Conservation (phyloP, 306 rosid species). For the Delonix regia region DNA sequence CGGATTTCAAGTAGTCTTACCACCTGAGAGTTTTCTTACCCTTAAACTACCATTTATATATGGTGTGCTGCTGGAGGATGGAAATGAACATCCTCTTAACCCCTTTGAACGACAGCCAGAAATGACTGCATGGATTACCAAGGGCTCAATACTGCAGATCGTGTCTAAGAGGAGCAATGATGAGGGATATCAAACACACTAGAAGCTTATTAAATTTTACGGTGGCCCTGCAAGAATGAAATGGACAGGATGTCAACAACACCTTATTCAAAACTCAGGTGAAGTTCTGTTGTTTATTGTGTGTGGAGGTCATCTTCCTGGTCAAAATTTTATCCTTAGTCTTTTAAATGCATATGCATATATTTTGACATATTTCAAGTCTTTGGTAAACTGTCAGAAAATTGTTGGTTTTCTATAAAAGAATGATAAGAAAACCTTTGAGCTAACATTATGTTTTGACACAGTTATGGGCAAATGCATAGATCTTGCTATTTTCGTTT, state of each 20-base stretch:
- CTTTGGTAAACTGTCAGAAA: neutral
- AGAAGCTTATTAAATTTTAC: conserved; percentile 35
- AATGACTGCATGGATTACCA: conserved; percentile 82
- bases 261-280: conserved; percentile 47
- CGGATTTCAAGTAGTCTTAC: conserved; percentile 75
- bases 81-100: conserved; percentile 64
- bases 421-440: neutral
- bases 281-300: conserved; percentile 2
- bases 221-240: conserved; percentile 30
- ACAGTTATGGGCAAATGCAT: neutral
- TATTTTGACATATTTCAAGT: neutral
- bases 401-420: neutral
- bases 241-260: conserved; percentile 33
- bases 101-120: conserved; percentile 84
- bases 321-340: neutral
- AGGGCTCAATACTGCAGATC: conserved; percentile 77
- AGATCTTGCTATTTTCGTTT: neutral
- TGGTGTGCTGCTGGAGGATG: conserved; percentile 79
- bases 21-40: conserved; percentile 90
- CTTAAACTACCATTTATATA: conserved; percentile 87
- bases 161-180: conserved; percentile 62
- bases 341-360: neutral
- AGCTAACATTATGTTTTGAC: conserved; percentile 27
- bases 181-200: conserved; percentile 56
- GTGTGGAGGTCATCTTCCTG: neutral